Percentiles rank a stretch among this genome's conserved stretches.
Conservation (phyloP, 2,329 filamentous ascomycete species). For the Fusarium clavum region DNA sequence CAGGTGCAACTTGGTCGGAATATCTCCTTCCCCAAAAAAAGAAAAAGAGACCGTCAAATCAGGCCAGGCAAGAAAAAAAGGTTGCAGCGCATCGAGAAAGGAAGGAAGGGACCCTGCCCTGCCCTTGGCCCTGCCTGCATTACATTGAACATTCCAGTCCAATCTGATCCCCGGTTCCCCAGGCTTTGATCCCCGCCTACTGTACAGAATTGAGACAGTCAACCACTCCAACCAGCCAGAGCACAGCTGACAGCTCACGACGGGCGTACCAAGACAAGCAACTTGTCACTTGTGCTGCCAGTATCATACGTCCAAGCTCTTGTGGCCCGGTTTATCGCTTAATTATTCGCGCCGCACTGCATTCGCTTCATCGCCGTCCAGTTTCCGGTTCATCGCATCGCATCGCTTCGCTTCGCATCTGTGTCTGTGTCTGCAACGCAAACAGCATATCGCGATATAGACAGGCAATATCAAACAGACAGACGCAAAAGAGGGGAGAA, state of each 20-base stretch:
- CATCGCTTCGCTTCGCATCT: background rate
- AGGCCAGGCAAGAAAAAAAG: conserved; percentile 23
- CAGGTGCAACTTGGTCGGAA: conserved; percentile 20
- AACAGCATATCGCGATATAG: background rate
- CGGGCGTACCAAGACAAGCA: conserved; percentile 40
- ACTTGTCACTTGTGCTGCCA: conserved; percentile 22
- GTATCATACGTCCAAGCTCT: background rate
- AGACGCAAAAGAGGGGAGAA: background rate
- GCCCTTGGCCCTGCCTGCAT: background rate
- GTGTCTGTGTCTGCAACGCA: background rate
- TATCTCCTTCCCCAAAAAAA: conserved; percentile 23
- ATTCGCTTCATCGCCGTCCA: conserved; percentile 21
- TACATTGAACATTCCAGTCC: conserved; percentile 15
- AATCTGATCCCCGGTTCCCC: conserved; percentile 42
- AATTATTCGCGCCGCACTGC: conserved; percentile 13
- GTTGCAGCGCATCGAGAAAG: conserved; percentile 17
- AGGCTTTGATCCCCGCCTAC: conserved; percentile 37
- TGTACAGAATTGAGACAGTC: conserved; percentile 25
- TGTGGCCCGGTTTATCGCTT: conserved; percentile 29
- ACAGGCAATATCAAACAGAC: background rate
- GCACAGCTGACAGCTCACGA: conserved; percentile 31
- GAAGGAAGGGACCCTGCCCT: conserved; percentile 16
- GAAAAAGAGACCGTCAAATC: conserved; percentile 26
- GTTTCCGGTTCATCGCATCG: conserved; percentile 15
- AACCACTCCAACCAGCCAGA: conserved; percentile 28